A percentile compares a stretch with the other conserved stretches of the same genome.
These are phyloP conservation scores for Astrothelium subdiscretum DNA, from an alignment of 495 filamentous ascomycete species.

Conservation along the genomic window DNA sequence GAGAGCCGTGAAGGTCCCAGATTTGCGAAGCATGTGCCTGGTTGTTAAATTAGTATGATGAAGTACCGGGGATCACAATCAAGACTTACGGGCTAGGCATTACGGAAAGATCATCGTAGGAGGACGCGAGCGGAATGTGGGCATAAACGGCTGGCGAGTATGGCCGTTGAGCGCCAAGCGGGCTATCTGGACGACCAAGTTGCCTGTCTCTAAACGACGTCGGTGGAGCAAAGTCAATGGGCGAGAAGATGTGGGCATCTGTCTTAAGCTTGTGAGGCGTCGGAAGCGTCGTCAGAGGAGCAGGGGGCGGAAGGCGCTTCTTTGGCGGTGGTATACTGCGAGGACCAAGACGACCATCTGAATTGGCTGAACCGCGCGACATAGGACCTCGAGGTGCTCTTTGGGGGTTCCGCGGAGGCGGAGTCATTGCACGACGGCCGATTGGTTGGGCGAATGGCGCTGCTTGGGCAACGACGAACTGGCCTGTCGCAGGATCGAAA, in stretches of 20 bases:
- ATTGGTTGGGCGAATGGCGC: conserved; percentile 69
- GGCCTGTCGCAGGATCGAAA: conserved; percentile 64
- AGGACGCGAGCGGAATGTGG: conserved; percentile 64
- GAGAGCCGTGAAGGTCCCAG: conserved; percentile 74
- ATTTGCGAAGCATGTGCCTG: conserved; percentile 74
- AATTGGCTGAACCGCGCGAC: conserved; percentile 22
- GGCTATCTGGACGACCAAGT: conserved; percentile 69
- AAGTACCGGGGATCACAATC: not conserved
- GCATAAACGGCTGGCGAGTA: conserved; percentile 59
- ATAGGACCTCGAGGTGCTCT: conserved; percentile 36
- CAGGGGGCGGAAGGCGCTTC: conserved; percentile 61
- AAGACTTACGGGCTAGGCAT: conserved; percentile 84
- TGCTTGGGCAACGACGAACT: conserved; percentile 52
- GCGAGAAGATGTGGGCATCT: conserved; percentile 58
- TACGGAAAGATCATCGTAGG: conserved; percentile 73
- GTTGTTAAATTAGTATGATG: not conserved
- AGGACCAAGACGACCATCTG: conserved; percentile 25
- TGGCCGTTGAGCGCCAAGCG: conserved; percentile 59
- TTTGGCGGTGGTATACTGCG: conserved; percentile 38
- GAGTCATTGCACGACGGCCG: conserved; percentile 89
- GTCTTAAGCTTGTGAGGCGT: conserved; percentile 79
- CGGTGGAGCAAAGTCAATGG: conserved; percentile 83
- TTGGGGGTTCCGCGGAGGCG: conserved; percentile 59
- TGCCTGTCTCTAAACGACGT: conserved; percentile 52
- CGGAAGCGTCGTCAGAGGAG: conserved; percentile 62